A percentile compares a stretch with the other conserved stretches of the same genome.
Evolutionary conservation across 2,329 filamentous ascomycete species (phyloP).

Genomic region (Thelonectria discophora): DNA sequence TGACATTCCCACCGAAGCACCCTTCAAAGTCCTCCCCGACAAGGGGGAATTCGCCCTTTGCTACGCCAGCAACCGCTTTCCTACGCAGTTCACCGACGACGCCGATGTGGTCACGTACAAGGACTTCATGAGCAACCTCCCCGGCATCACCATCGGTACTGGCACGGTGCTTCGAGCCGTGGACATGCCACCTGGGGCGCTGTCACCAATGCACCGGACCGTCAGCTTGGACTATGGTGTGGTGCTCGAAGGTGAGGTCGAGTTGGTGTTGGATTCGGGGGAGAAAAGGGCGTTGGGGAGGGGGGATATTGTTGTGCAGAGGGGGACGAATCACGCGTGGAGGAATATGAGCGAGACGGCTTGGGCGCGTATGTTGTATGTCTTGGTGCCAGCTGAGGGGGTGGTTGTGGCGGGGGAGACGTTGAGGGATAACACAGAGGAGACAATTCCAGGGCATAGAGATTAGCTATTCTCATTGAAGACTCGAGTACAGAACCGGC

Average conservation of each 20-base stretch:
- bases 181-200: slow-evolving; percentile 2
- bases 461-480: too few species aligned
- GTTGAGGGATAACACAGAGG: background rate
- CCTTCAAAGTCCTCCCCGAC: too few species aligned
- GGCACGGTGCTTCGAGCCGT: too few species aligned
- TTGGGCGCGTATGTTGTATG: slow-evolving; percentile 14
- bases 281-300: slow-evolving; percentile 2
- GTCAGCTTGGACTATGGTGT: slow-evolving; percentile 25
- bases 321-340: slow-evolving; percentile 26
- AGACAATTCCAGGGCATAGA: too few species aligned
- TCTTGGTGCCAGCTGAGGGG: background rate
- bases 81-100: too few species aligned
- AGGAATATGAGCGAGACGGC: background rate
- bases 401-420: background rate
- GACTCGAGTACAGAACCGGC: too few species aligned
- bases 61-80: too few species aligned
- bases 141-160: too few species aligned
- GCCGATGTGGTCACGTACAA: too few species aligned
- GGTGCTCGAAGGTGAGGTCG: slow-evolving; percentile 16
- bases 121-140: too few species aligned
- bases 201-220: slow-evolving; percentile 22
- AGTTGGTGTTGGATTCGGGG: slow-evolving; percentile 20
- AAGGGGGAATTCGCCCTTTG: too few species aligned
- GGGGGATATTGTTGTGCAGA: slow-evolving; percentile 16
- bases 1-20: too few species aligned